A percentile compares a stretch with the other conserved stretches of the same genome.
Conservation (phyloP, 2,329 filamentous ascomycete species). For the Aspergillus pseudotamarii region DNA sequence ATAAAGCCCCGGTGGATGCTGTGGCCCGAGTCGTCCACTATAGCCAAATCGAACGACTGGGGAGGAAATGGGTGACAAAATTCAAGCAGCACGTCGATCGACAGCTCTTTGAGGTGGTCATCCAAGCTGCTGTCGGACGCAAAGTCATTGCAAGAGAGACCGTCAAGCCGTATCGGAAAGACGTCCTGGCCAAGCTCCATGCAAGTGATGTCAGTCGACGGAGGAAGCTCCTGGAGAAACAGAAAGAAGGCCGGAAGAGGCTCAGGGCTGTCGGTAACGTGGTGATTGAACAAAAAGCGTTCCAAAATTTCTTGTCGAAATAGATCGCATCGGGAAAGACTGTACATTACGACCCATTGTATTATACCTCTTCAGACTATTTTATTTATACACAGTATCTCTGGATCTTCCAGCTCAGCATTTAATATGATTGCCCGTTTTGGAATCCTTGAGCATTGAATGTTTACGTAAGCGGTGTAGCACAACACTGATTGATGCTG, state of each 20-base stretch:
- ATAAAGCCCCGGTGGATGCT: constrained; percentile 90
- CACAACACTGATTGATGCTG: constrained; percentile 7
- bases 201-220: constrained; percentile 82
- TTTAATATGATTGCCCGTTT: background rate
- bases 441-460: background rate
- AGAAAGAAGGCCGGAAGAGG: constrained; percentile 92
- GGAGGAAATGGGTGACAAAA: constrained; percentile 85
- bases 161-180: constrained; percentile 94
- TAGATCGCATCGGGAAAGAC: constrained; percentile 35
- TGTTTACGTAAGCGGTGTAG: background rate
- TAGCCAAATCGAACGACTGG: constrained; percentile 78
- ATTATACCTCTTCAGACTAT: background rate
- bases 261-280: constrained; percentile 79
- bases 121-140: constrained; percentile 84
- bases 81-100: constrained; percentile 97
- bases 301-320: constrained; percentile 90
- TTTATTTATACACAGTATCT: background rate
- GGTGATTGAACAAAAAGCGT: constrained; percentile 92
- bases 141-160: constrained; percentile 88
- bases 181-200: constrained; percentile 90
- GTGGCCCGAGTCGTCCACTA: constrained; percentile 86
- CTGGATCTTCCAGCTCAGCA: background rate
- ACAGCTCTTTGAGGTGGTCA: constrained; percentile 96
- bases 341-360: constrained; percentile 3
- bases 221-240: constrained; percentile 88